Evolutionary conservation across 1,284 basidiomycete genomes (phyloP), one percentile per base, ranked within the genome.

Genomic region (Papiliotrema fonsecae): DNA sequence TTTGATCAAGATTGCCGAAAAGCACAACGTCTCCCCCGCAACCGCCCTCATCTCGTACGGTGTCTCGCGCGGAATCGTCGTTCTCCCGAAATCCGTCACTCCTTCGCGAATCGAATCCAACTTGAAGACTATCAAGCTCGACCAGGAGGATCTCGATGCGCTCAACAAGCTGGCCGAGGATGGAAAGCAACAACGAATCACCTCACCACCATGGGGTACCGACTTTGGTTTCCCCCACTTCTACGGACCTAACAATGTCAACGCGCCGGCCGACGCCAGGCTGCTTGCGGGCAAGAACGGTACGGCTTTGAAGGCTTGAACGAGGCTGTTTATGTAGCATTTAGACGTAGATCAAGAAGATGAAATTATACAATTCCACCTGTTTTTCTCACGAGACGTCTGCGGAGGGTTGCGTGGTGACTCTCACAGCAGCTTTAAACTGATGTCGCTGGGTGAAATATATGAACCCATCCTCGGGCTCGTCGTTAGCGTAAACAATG

Each of bases 31-130:
- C 37, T 75, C 80, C 30, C 77, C 82, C 0, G 76, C 84, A 4
- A 83, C 86, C 52, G 45, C 67, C 16, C 46, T 64, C 24, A 57
- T 64, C 48, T 58, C 56, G 21, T 69, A 75, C 31, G 61, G 67
- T 31, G 67, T 73, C 32, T 70, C 74, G 48, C 71, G 72, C 66
- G 80, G 79, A 32, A 75, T 82, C 46, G 77, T 86, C 26, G 80
- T 82, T 25, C 77, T 90, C 27, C 82, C 86, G 11, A 88, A 88
- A 75, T 87, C 82, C 22, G 86, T 88, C 43, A 91, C 82, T 0
- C 81, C 82, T 30, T 67, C 77, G 32, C 83, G 90, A 14, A 75
- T 75, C 59, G 62, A 69, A 41, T 45, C 45, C 43, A 74, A 74
- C 53, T 32, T 58, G 34, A 58, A 64, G 51, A 51, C 61, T 24